These are phyloP conservation scores for Metschnikowia peoriensis DNA, from an alignment of 805 yeast genomes.

Conservation along the genomic window DNA sequence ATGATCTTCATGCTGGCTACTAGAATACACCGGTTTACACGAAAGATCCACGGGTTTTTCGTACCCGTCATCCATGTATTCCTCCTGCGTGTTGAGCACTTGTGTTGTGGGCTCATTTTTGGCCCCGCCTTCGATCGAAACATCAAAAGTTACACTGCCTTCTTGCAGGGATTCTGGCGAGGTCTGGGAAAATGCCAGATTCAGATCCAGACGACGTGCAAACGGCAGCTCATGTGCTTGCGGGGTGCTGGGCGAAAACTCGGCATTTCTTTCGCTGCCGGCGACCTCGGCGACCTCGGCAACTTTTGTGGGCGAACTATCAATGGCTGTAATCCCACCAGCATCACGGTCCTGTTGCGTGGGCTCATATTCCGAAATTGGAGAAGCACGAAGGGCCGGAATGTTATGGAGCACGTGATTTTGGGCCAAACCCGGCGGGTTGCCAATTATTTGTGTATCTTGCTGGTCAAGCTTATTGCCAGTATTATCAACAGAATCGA, in stretches of 20 bases:
- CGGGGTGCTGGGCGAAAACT: too few relatives aligned
- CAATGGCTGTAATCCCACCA: not conserved
- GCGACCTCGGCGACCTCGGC: not conserved
- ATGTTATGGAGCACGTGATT: not conserved
- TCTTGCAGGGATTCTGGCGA: not conserved
- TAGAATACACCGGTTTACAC: conserved; percentile 18
- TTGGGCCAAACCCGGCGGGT: not conserved
- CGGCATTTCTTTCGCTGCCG: not conserved
- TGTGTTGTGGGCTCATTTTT: conserved; percentile 27
- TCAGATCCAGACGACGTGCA: too few relatives aligned
- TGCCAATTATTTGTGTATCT: not conserved
- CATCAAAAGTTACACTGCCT: conserved; percentile 11
- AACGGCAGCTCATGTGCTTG: too few relatives aligned
- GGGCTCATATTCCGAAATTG: not conserved
- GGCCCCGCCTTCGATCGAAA: not conserved
- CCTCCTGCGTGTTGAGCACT: conserved; percentile 33
- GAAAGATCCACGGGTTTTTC: conserved; percentile 13
- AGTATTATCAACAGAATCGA: too few relatives aligned
- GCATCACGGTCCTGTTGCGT: conserved; percentile 1
- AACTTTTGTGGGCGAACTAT: conserved; percentile 9
- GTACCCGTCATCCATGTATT: conserved; percentile 9
- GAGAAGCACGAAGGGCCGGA: not conserved
- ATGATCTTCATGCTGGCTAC: conserved; percentile 18
- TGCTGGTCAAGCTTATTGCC: too few relatives aligned
- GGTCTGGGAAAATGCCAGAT: not conserved